These are phyloP conservation scores for Laetiporus sulphureus DNA, from an alignment of 1,284 basidiomycete species.

Conservation along the genomic window DNA sequence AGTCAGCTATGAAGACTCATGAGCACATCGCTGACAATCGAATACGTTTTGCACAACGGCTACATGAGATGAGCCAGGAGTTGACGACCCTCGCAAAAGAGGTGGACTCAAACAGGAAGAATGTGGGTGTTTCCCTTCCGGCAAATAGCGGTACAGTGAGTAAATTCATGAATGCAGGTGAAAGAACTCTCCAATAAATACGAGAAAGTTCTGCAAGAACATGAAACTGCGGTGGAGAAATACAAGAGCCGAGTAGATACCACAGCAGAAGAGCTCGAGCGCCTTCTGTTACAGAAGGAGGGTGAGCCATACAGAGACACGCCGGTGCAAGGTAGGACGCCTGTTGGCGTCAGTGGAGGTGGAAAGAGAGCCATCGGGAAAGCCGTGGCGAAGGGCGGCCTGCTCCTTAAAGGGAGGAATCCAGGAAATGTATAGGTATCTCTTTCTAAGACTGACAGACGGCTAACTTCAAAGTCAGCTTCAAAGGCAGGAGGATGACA, in stretches of 20 bases:
- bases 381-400: constrained; percentile 87
- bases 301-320: constrained; percentile 86
- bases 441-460: no score
- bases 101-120: constrained; percentile 90
- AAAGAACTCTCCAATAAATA: constrained; percentile 87
- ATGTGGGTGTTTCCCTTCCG: constrained; percentile 37
- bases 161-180: constrained; percentile 63
- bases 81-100: constrained; percentile 82
- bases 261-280: constrained; percentile 92
- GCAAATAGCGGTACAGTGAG: constrained; percentile 1
- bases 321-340: constrained; percentile 51
- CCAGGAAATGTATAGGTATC: constrained; percentile 70
- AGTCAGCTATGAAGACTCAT: constrained; percentile 81
- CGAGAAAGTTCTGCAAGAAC: constrained; percentile 84
- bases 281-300: constrained; percentile 90
- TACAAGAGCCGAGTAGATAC: constrained; percentile 82
- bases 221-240: constrained; percentile 87
- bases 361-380: constrained; percentile 76
- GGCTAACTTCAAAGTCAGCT: no score
- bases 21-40: constrained; percentile 87
- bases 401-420: constrained; percentile 91
- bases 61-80: constrained; percentile 96
- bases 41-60: constrained; percentile 75
- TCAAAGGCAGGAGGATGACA: constrained; percentile 92
- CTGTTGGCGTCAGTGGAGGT: constrained; percentile 54